These are phyloP conservation scores for Magnusiomyces sp. DNA, from an alignment of 1,139 yeast genomes.

Conservation along the genomic window DNA sequence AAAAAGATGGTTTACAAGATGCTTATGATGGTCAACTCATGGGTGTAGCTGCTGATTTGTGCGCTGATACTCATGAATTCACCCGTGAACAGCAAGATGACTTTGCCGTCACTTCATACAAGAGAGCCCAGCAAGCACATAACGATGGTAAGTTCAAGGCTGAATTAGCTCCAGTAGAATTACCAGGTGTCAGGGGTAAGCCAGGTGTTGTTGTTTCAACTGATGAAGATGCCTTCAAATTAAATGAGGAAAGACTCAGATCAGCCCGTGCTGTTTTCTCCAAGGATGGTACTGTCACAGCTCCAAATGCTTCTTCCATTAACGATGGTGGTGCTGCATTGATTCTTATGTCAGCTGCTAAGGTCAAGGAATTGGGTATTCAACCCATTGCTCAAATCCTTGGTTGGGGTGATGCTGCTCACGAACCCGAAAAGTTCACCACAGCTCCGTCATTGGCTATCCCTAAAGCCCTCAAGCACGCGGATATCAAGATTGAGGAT, in stretches of 20 bases:
- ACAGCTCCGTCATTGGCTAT: slow-evolving; percentile 90
- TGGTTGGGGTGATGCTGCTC: slow-evolving; percentile 99
- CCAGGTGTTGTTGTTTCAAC: slow-evolving; percentile 63
- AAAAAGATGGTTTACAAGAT: slow-evolving; percentile 85
- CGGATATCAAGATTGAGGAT: slow-evolving; percentile 52
- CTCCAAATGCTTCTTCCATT: slow-evolving; percentile 90
- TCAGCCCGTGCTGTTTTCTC: slow-evolving; percentile 89
- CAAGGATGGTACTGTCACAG: slow-evolving; percentile 82
- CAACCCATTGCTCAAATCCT: slow-evolving; percentile 79
- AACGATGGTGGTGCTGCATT: slow-evolving; percentile 98
- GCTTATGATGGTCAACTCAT: slow-evolving; percentile 79
- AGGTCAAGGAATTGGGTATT: slow-evolving; percentile 73
- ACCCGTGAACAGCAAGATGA: slow-evolving; percentile 72
- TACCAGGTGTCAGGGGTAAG: slow-evolving; percentile 89
- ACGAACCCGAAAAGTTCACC: slow-evolving; percentile 87
- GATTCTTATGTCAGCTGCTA: slow-evolving; percentile 70
- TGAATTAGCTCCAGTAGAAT: slow-evolving; percentile 80
- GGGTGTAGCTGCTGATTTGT: slow-evolving; percentile 96
- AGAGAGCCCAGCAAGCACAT: slow-evolving; percentile 74
- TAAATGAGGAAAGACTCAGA: slow-evolving; percentile 66
- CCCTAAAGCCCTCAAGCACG: slow-evolving; percentile 91
- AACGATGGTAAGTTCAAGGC: slow-evolving; percentile 66
- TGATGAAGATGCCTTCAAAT: slow-evolving; percentile 74
- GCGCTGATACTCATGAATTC: slow-evolving; percentile 65
- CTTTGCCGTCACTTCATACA: slow-evolving; percentile 80